phyloP scores from a whole-genome alignment of 2,329 filamentous ascomycete species.

The Achaetomium macrosporum region DNA sequence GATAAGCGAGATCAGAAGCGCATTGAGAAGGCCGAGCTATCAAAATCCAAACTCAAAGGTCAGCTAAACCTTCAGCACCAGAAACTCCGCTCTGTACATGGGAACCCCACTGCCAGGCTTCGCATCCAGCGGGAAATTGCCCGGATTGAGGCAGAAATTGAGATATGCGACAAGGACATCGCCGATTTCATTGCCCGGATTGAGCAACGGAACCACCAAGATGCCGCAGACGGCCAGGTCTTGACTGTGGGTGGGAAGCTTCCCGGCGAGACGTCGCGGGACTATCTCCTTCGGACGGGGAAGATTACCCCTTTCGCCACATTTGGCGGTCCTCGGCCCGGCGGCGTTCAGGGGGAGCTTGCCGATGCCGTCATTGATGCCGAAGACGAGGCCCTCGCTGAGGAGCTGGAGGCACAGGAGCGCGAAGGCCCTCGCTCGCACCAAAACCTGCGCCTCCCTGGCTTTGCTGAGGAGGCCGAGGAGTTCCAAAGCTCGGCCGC shows the following conservation, averaged over 20 bases:
- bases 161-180: conserved; percentile 64
- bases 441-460: conserved; percentile 65
- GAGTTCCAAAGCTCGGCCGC: conserved; percentile 29
- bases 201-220: conserved; percentile 60
- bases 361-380: conserved; percentile 75
- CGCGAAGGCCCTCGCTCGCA: conserved; percentile 56
- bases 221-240: conserved; percentile 34
- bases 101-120: conserved; percentile 46
- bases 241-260: conserved; percentile 37
- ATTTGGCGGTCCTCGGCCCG: conserved; percentile 57
- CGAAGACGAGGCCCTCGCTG: conserved; percentile 62
- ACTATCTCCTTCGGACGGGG: conserved; percentile 89
- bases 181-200: conserved; percentile 77
- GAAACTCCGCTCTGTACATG: conserved; percentile 38
- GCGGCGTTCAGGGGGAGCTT: conserved; percentile 61
- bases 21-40: conserved; percentile 52
- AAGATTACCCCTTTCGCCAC: conserved; percentile 96
- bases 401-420: conserved; percentile 40
- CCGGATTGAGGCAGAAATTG: conserved; percentile 59
- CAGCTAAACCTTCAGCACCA: conserved; percentile 56
- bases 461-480: conserved; percentile 54
- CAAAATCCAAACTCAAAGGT: conserved; percentile 53
- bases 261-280: conserved; percentile 75
- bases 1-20: conserved; percentile 58
- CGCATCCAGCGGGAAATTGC: conserved; percentile 61